Conservation (phyloP, 140 eudicot genomes). For the Artemisia princeps region DNA sequence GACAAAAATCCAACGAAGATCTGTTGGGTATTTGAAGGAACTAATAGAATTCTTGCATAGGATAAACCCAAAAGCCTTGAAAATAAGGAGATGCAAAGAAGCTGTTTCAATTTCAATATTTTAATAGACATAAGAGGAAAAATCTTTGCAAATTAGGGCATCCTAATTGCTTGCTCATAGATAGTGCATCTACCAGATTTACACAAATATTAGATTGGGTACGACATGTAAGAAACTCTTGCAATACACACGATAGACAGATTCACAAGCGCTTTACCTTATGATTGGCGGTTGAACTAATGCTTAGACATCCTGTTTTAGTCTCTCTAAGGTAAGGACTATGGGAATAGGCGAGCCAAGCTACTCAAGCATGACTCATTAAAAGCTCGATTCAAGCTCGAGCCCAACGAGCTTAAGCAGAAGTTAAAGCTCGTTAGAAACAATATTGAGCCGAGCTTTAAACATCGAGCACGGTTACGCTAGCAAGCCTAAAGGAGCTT, state of each 20-base stretch:
- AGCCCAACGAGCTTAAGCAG: too few relatives aligned
- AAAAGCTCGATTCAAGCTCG: too few relatives aligned
- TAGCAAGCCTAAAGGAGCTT: too few relatives aligned
- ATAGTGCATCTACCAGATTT: background rate
- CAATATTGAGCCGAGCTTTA: too few relatives aligned
- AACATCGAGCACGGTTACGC: too few relatives aligned
- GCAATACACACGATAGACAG: conserved; percentile 6
- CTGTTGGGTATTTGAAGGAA: background rate
- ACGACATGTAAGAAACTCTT: conserved; percentile 9
- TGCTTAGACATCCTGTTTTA: background rate
- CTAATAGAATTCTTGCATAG: background rate
- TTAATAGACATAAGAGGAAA: background rate
- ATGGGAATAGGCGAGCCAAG: background rate
- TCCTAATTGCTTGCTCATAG: conserved; percentile 11
- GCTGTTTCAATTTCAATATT: background rate
- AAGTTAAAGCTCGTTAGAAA: too few relatives aligned
- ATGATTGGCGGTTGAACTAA: conserved; percentile 2
- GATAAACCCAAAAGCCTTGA: background rate
- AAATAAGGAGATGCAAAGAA: background rate
- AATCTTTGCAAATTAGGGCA: conserved; percentile 1
- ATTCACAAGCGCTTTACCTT: background rate
- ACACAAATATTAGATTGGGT: background rate
- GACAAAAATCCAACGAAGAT: background rate
- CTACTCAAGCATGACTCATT: too few relatives aligned
- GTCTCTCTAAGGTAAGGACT: background rate